Evolutionary conservation across 2,329 filamentous ascomycete genomes (phyloP), one percentile per base, ranked within the genome.

Genomic region (Aspergillus sergii): DNA sequence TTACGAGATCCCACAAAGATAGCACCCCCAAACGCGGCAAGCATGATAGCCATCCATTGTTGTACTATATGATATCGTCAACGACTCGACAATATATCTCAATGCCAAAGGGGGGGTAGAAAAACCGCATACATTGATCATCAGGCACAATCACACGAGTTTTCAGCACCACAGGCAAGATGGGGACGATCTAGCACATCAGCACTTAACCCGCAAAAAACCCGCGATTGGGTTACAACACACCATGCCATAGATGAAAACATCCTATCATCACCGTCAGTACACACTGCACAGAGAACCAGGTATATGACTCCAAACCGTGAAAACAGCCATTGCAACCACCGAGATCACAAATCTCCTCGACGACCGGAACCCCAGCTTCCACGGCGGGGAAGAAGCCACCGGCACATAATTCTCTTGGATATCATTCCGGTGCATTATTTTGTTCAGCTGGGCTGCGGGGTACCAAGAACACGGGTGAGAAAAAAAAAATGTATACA

Each of bases 11-110:
- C 71, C 16, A 75, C 77, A 12, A 92, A 83, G 10, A 93, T 78
- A 1, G 89, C 86, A 1, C 85, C 88, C 36, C 89, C 90, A 72
- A 92, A 93, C 21, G 88, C 86, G 11, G 89, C 89, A 1, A 93
- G 80, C 8, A 93, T 81, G 14, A 92, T 83, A 0, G 89, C 89
- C 10, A 89, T 85, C 89, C 89, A 92, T 70, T 82, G 83, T 74
- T 93, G 91, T 1, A 90, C 85, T 69, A 54, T 55, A 21, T n/a
- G 1, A 12, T 12, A 41, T n/a, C 30, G 23, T 50, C 26, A 32
- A 10, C 28, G 11, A 4, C 8, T 21, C 10, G 6, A n/a, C 41
- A 28, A 21, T 21, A 23, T 9, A 19, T 32, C 11, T 28, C 23
- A 48, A 23, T 1, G 0, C 6, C 9, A 16, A 9, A 36, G 30